Evolutionary conservation across 768 basidiomycete genomes (phyloP).

Genomic region (Amanita thiersii): DNA sequence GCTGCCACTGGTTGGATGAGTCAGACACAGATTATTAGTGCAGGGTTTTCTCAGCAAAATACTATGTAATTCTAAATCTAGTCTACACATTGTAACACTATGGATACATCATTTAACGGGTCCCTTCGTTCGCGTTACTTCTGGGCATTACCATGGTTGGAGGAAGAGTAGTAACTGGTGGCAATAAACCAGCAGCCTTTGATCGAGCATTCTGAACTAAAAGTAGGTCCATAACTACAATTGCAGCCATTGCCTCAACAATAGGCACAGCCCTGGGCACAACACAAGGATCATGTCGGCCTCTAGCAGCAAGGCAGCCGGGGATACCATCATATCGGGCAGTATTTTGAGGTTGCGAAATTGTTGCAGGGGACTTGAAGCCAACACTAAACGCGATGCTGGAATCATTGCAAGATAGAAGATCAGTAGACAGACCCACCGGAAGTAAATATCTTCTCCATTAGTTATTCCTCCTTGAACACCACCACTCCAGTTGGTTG

Average conservation of each 20-base stretch:
- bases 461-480: constrained; percentile 98
- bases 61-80: not conserved
- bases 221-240: constrained; percentile 92
- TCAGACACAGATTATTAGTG: constrained; percentile 32
- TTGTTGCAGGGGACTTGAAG: constrained; percentile 98
- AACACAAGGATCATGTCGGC: constrained; percentile 95
- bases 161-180: constrained; percentile 81
- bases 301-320: constrained; percentile 83
- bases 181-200: constrained; percentile 69
- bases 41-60: not conserved
- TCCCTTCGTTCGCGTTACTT: not conserved
- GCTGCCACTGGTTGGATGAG: constrained; percentile 56
- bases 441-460: constrained; percentile 95
- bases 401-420: not conserved
- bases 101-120: not conserved
- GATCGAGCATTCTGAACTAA: constrained; percentile 83
- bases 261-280: constrained; percentile 96
- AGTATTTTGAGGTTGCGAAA: constrained; percentile 85
- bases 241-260: constrained; percentile 94
- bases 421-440: constrained; percentile 36
- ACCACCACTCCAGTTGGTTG: constrained; percentile 95
- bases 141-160: constrained; percentile 79
- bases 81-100: not conserved
- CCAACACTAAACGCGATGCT: constrained; percentile 55
- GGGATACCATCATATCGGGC: constrained; percentile 90